Conservation (phyloP, 805 yeast genomes). For the Myxozyma udenii region DNA sequence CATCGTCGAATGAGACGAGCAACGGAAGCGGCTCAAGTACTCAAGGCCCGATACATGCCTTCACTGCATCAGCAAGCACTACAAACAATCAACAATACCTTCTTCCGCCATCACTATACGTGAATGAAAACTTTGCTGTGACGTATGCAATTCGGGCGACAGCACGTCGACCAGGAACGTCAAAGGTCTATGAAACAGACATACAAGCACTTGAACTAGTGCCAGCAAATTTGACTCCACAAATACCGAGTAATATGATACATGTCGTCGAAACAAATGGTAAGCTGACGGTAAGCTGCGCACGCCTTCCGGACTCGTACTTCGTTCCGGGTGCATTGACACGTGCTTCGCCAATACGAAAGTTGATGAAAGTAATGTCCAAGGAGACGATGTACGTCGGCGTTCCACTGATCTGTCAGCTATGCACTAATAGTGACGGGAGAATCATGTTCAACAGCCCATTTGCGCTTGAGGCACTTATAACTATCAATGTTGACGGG, state of each 20-base stretch:
- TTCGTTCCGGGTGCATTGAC: slow-evolving; percentile 19
- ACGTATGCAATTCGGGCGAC: slow-evolving; percentile 9
- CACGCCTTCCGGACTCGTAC: slow-evolving; percentile 16
- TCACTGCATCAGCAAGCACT: background rate
- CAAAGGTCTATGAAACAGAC: slow-evolving; percentile 2
- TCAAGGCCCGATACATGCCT: no score
- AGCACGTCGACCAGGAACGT: slow-evolving; percentile 9
- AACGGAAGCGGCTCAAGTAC: no score
- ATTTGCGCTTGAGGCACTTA: background rate
- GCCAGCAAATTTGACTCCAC: slow-evolving; percentile 4
- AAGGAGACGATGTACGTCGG: slow-evolving; percentile 2
- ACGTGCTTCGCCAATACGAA: slow-evolving; percentile 10
- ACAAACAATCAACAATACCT: background rate
- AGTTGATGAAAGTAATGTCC: slow-evolving; percentile 8
- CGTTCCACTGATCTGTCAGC: background rate
- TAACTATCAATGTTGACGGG: background rate
- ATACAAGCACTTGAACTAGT: background rate
- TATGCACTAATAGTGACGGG: background rate
- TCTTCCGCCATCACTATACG: background rate
- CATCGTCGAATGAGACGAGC: no score
- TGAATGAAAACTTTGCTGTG: background rate
- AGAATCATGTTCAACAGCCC: background rate
- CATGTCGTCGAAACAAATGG: background rate
- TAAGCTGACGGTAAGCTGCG: slow-evolving; percentile 2
- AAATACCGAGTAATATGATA: no score